Conservation (phyloP, 768 basidiomycete genomes). For the Naganishia kalamii region DNA sequence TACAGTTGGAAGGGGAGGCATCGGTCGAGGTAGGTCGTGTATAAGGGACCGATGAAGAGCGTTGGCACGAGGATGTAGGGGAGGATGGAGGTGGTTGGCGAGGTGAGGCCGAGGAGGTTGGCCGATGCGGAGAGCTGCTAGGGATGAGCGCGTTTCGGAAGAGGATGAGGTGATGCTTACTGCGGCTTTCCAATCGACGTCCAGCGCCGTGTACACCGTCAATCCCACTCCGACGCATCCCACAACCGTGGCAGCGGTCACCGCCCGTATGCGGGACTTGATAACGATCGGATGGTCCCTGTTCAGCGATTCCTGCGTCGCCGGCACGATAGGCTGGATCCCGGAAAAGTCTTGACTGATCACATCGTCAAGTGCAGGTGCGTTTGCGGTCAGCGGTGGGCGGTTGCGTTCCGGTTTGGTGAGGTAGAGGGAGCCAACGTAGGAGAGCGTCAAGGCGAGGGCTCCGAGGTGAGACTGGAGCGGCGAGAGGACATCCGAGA, state of each 20-base stretch:
- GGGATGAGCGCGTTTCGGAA: neutral
- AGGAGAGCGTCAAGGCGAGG: constrained; percentile 57
- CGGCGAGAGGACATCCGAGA: constrained; percentile 19
- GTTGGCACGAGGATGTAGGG: constrained; percentile 65
- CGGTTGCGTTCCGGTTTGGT: constrained; percentile 31
- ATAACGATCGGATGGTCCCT: constrained; percentile 82
- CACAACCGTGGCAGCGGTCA: constrained; percentile 57
- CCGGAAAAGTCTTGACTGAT: constrained; percentile 28
- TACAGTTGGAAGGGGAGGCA: constrained; percentile 33
- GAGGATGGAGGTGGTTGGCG: constrained; percentile 17
- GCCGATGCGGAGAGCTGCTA: constrained; percentile 15
- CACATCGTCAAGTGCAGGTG: constrained; percentile 19
- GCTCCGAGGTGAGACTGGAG: constrained; percentile 56
- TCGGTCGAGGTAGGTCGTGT: constrained; percentile 48
- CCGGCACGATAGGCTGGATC: neutral
- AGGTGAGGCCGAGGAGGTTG: constrained; percentile 15
- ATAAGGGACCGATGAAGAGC: constrained; percentile 73
- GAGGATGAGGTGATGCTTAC: neutral
- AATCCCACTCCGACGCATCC: constrained; percentile 56
- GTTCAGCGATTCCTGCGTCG: constrained; percentile 52
- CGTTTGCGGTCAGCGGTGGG: neutral
- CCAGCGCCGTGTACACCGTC: constrained; percentile 26
- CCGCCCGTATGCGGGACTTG: constrained; percentile 66
- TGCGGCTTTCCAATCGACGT: neutral
- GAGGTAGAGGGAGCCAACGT: constrained; percentile 78